Conservation (phyloP, 1,284 basidiomycete species). For the Bondarzewia mesenterica region DNA sequence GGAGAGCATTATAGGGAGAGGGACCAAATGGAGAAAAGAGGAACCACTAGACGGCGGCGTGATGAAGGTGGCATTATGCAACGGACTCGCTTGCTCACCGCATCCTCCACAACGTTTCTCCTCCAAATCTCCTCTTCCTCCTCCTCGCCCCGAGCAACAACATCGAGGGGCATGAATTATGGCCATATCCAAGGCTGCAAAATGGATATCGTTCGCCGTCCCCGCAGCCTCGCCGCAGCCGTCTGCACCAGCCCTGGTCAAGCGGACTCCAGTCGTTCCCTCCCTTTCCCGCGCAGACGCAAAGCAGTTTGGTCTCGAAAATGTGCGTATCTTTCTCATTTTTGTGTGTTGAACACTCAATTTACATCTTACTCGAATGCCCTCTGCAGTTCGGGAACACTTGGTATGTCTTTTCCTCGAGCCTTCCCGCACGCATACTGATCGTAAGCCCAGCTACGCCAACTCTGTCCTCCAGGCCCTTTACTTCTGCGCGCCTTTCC, state of each 20-base stretch:
- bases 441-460: constrained; percentile 62
- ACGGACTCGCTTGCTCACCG: too few relatives aligned
- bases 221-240: not conserved
- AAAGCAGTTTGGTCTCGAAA: constrained; percentile 88
- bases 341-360: constrained; percentile 7
- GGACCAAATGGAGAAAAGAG: too few relatives aligned
- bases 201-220: constrained; percentile 26
- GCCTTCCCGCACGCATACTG: not conserved
- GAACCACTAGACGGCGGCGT: too few relatives aligned
- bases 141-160: too few relatives aligned
- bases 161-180: too few relatives aligned
- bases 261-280: constrained; percentile 11
- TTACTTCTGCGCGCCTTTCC: constrained; percentile 82
- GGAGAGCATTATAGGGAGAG: too few relatives aligned
- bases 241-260: constrained; percentile 2
- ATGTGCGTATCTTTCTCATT: constrained; percentile 50
- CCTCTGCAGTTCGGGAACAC: constrained; percentile 79
- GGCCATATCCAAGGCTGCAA: constrained; percentile 17
- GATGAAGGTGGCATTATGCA: too few relatives aligned
- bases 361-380: constrained; percentile 1
- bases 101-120: too few relatives aligned
- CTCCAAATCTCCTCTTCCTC: too few relatives aligned
- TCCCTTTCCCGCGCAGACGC: constrained; percentile 31
- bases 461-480: constrained; percentile 97
- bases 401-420: constrained; percentile 39